These are phyloP conservation scores for Wallemia mellicola DNA, from an alignment of 1,284 basidiomycete species.

Conservation along the genomic window DNA sequence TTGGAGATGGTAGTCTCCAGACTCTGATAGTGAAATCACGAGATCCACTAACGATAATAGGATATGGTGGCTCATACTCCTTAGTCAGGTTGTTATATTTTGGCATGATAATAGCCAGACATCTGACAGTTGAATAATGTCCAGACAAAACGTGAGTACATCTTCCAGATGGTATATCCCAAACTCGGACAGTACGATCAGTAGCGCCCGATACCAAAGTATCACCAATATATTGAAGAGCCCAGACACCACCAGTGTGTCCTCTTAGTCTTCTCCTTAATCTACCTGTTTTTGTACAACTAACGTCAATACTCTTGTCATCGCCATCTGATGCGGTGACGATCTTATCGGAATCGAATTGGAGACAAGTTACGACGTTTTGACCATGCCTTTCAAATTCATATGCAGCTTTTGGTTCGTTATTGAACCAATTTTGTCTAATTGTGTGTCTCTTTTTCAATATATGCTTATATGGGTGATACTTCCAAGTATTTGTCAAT, in stretches of 20 bases:
- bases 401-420: slow-evolving; percentile 25
- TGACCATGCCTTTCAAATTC: slow-evolving; percentile 61
- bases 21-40: slow-evolving; percentile 65
- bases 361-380: slow-evolving; percentile 69
- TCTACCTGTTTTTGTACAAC: slow-evolving; percentile 47
- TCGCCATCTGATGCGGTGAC: slow-evolving; percentile 61
- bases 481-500: slow-evolving; percentile 22
- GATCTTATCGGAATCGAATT: slow-evolving; percentile 73
- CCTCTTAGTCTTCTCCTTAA: slow-evolving; percentile 44
- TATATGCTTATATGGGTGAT: slow-evolving; percentile 55
- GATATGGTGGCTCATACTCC: slow-evolving; percentile 19
- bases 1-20: slow-evolving; percentile 43
- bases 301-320: slow-evolving; percentile 67
- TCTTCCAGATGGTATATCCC: slow-evolving; percentile 47
- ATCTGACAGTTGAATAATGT: slow-evolving; percentile 74
- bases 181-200: slow-evolving; percentile 73
- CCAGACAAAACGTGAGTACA: slow-evolving; percentile 76
- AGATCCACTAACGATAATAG: slow-evolving; percentile 75
- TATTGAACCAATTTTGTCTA: slow-evolving; percentile 39
- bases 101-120: slow-evolving; percentile 62
- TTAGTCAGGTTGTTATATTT: slow-evolving; percentile 28
- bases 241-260: slow-evolving; percentile 88
- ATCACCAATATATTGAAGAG: slow-evolving; percentile 37
- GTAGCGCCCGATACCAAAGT: slow-evolving; percentile 75
- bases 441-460: slow-evolving; percentile 59